phyloP scores from a whole-genome alignment of 1,139 yeast species.

The Wickerhamomyces sp. region DNA sequence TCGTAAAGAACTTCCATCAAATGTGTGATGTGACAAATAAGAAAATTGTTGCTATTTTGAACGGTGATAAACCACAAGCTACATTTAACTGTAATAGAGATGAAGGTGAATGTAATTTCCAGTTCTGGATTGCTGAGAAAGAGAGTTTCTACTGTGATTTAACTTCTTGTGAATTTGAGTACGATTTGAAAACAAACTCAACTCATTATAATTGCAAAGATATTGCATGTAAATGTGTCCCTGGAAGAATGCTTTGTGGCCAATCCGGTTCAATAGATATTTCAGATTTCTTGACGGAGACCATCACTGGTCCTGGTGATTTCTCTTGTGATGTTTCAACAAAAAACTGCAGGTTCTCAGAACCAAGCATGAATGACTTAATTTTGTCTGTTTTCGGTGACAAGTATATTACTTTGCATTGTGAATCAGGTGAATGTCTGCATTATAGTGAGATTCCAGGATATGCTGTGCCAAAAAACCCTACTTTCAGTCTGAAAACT shows the following conservation, averaged over 20 bases:
- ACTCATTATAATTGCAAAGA: slow-evolving; percentile 77
- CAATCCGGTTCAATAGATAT: slow-evolving; percentile 91
- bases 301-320: slow-evolving; percentile 91
- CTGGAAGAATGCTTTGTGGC: slow-evolving; percentile 92
- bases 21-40: slow-evolving; percentile 93
- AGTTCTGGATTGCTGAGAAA: slow-evolving; percentile 88
- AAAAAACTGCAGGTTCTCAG: slow-evolving; percentile 72
- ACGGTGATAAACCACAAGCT: slow-evolving; percentile 84
- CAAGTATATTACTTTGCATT: slow-evolving; percentile 73
- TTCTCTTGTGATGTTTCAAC: slow-evolving; percentile 69
- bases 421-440: slow-evolving; percentile 85
- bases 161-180: slow-evolving; percentile 61
- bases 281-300: slow-evolving; percentile 85
- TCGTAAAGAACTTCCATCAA: slow-evolving; percentile 78
- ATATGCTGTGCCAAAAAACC: slow-evolving; percentile 62
- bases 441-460: slow-evolving; percentile 94
- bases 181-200: slow-evolving; percentile 56
- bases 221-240: slow-evolving; percentile 80
- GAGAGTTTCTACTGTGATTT: slow-evolving; percentile 92
- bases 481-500: slow-evolving; percentile 44
- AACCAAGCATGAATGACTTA: slow-evolving; percentile 93
- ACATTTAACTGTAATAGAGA: slow-evolving; percentile 83
- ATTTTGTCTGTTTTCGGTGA: slow-evolving; percentile 92
- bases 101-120: slow-evolving; percentile 71
- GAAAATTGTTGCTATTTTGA: slow-evolving; percentile 73